Evolutionary conservation across 352 stramenopile species (phyloP), one percentile per base, ranked within the genome.

Genomic region (Aphanomyces invadans): DNA sequence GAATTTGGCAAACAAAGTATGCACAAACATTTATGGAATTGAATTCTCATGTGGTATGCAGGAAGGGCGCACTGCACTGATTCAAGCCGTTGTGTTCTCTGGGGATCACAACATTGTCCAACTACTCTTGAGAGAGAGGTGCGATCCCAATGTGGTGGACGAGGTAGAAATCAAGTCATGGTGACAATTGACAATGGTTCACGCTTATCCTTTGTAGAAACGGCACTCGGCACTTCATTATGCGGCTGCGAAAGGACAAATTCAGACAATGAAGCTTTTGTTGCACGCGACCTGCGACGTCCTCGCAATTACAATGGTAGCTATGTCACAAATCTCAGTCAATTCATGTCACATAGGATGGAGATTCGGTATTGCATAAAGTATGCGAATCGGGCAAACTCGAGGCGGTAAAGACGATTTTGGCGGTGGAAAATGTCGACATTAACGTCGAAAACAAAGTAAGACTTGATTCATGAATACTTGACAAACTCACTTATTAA

Each of bases 151-250:
- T 7, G 19, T 29, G 12, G 49, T 57, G 15, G 49, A 57, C 23
- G 49, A 57, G 25, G 49, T 57, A 33, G 17, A 32, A 1, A 33
- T 28, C 28, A 21, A 28, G 21, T 21, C 15, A 11, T 54, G 46
- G 17, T 15, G 12, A 54, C 2, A 12, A 54, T 54, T 29, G n/a
- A n/a, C n/a, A n/a, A 54, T 54, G 46, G 11, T 21, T 54, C 46
- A 54, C 12, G 19, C 1, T 29, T 23, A 12, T 54, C 19, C 46
- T 12, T 54, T 1, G 25, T 57, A 57, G 49, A 89, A 83, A 32
- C 76, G 76, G 9, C 85, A 86, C 53, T 84, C 80, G 19, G 61
- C 85, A 21, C 70, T 89, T 15, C 82, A 90, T 51, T 90, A 87
- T 52, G 82, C 82, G 4, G 73, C 78, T 0, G 82, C 87, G 76